Base-by-base conservation (phyloP, 1,139 yeast genomes). In the Yamadazyma dendronema region DNA sequence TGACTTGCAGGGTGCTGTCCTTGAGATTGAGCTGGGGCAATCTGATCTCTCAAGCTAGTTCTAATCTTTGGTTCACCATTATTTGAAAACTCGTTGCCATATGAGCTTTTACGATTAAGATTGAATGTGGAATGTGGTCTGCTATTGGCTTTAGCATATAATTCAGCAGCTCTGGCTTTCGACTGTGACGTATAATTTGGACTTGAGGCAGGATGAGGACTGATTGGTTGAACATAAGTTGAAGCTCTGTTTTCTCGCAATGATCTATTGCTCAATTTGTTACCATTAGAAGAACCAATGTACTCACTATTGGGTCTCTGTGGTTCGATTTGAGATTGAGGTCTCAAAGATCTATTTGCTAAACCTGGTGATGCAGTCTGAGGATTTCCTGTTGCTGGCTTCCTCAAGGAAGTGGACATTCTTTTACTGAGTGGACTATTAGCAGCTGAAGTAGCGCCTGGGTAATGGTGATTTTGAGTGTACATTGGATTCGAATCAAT, bases 21-120 rank as follows among this genome's bases (percentile, higher is more conserved):
- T 8, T 29, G 15, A n/a, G 27, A 6, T 7, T 29, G 31, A 8
- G 19, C 28, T 3, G 21, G 28, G 13, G 14, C 15, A 17, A 32
- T 25, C 11, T 32, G 35, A 9, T 32, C 41, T 27, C 49, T 41
- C 35, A 47, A 41, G 15, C 49, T 45, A 7, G 47, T 36, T 28
- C 44, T 41, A 14, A 37, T 35, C 26, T 28, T 31, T 3, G 34
- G 30, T n/a, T 35, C 41, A 13, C 17, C 24, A 11, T 21, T 17
- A 3, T 16, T n/a, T 8, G 46, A 38, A 22, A 43, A 50, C 14
- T 52, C 59, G 50, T 73, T 78, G 38, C 72, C 76, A 50, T 75
- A 81, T 17, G 86, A 79, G 0, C 88, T 79, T 38, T 67, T 69
- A 43, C 74, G 69, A 30, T 46, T 47, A 16, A 57, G 53, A 15